Conservation (phyloP, 2,329 filamentous ascomycete genomes). For the Coniochaeta pulveracea region DNA sequence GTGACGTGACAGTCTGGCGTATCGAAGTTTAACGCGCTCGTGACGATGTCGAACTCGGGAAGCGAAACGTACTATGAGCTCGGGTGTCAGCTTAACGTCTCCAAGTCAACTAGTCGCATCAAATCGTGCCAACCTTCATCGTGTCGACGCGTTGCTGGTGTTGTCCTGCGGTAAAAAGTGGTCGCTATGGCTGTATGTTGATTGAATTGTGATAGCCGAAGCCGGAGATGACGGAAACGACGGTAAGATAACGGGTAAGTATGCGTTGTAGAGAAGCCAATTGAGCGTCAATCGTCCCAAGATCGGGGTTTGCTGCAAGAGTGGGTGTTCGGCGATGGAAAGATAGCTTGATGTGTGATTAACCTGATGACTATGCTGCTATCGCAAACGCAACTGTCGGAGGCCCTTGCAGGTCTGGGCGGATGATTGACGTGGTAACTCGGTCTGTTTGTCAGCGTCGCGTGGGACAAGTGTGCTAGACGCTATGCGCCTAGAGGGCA, state of each 20-base stretch:
- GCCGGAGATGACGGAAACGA: neutral
- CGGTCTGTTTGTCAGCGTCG: conserved; percentile 1
- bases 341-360: too few species aligned
- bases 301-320: too few species aligned
- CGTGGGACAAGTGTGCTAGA: conserved; percentile 1
- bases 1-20: conserved; percentile 86
- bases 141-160: too few species aligned
- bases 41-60: conserved; percentile 82
- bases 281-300: too few species aligned
- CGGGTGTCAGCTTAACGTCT: neutral
- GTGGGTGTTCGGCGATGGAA: too few species aligned
- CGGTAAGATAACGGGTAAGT: too few species aligned
- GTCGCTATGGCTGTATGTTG: too few species aligned
- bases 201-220: conserved; percentile 1
- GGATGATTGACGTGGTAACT: conserved; percentile 2
- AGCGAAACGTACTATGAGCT: conserved; percentile 73
- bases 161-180: conserved; percentile 3
- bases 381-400: too few species aligned
- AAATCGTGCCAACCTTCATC: conserved; percentile 21
- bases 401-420: too few species aligned
- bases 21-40: conserved; percentile 88
- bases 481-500: conserved; percentile 4
- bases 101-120: too few species aligned
- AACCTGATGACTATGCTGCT: too few species aligned
- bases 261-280: too few species aligned